Evolutionary conservation across 2,329 filamentous ascomycete species (phyloP).

Genomic region (Trichoderma oligosporum): DNA sequence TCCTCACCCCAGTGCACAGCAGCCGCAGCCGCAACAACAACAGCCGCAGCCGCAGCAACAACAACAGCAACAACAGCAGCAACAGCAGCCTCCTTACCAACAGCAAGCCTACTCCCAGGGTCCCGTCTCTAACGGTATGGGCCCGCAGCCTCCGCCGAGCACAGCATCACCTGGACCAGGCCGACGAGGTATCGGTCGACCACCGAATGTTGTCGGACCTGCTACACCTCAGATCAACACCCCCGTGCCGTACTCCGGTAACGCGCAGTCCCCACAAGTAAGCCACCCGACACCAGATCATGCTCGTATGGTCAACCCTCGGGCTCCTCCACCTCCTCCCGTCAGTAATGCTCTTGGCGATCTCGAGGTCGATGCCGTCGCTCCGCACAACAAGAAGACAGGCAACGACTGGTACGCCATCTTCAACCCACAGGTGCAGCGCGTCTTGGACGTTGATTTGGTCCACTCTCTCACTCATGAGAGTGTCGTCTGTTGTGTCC

Average conservation of each 20-base stretch:
- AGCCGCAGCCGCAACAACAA: constrained; percentile 32
- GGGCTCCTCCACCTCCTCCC: constrained; percentile 45
- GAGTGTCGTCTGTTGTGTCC: constrained; percentile 96
- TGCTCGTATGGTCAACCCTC: constrained; percentile 50
- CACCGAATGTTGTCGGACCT: constrained; percentile 60
- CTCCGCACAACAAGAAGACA: constrained; percentile 82
- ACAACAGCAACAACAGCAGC: constrained; percentile 16
- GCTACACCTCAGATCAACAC: constrained; percentile 91
- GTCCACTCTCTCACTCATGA: constrained; percentile 91
- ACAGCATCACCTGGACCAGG: constrained; percentile 83
- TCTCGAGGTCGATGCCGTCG: constrained; percentile 79
- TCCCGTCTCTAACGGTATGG: constrained; percentile 66
- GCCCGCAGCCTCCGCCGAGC: constrained; percentile 74
- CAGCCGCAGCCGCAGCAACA: constrained; percentile 42
- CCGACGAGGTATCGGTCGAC: constrained; percentile 66
- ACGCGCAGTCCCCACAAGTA: constrained; percentile 78
- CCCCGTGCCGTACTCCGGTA: constrained; percentile 79
- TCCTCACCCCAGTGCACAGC: constrained; percentile 59
- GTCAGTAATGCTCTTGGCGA: constrained; percentile 70
- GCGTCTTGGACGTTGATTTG: constrained; percentile 86
- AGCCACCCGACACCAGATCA: constrained; percentile 77
- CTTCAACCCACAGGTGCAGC: constrained; percentile 88
- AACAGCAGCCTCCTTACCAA: constrained; percentile 53
- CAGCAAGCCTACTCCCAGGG: constrained; percentile 64
- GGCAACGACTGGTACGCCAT: constrained; percentile 93